Base-by-base conservation (phyloP, 495 filamentous ascomycete genomes). In the Penicillium goetzii region DNA sequence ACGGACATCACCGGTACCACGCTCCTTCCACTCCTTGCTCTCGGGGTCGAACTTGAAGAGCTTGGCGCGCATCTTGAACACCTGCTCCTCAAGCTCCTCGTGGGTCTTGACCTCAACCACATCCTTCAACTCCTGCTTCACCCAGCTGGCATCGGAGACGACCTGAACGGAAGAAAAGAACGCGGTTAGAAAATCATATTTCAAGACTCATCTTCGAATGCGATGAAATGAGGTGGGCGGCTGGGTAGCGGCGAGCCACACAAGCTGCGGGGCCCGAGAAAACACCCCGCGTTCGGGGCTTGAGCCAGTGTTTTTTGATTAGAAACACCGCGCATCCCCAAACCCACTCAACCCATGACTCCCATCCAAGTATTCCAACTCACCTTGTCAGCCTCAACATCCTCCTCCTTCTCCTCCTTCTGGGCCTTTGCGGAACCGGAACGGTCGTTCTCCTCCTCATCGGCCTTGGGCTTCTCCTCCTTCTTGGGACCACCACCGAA, bases 41-140 rank as follows among this genome's bases (percentile, higher is more conserved):
- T 96, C 92, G 54, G 89, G 84, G 77, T 97, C 90, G 76, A 97
- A 99, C 82, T 92, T 92, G 89, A 99, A 99, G 58, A 99, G 88
- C 86, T 99, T 99, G 74, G 96, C 96, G 65, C 93, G 90, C 96
- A 98, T 97, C 88, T 97, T 98, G 86, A 98, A 98, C 26, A 84
- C 80, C 81, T 97, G 91, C 82, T 97, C 93, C 83, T 99, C 94
- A 54, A 90, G 87, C 85, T 99, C 96, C 81, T 99, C 96, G 78
- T 97, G 95, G 78, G 95, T 98, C 86, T 97, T 97, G 70, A 87
- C 90, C 73, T 97, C 93, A 56, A 98, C 90, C 82, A 95, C 93
- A 84, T 98, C 92, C 52, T 93, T 97, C 71, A 99, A 84, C 33
- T 55, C 52, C 32, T 10, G 7, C 52, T 55, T 34, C 1, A 55